Evolutionary conservation across 2,329 filamentous ascomycete genomes (phyloP), one percentile per base, ranked within the genome.

Genomic region (Corynespora cassiicola): DNA sequence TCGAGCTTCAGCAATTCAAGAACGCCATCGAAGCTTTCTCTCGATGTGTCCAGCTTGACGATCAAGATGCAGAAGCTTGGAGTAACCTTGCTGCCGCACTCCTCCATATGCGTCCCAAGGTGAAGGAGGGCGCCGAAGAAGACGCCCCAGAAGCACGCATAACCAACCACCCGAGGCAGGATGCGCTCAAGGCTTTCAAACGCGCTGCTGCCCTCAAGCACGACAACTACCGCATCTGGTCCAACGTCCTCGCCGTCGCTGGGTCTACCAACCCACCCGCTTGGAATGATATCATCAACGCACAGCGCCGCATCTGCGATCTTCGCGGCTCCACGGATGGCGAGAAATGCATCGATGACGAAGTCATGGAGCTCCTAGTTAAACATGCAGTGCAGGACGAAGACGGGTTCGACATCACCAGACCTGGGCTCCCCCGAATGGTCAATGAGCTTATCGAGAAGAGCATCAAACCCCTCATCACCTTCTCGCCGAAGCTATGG

Each of bases 181-280:
- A 95, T 61, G 85, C 94, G 0, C 80, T 99, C 1, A 76, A 81
- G 5, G 92, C 94, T 0, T 89, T 95, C 68, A 94, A 95, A 63
- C 86, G 88, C 48, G 94, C 91, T 7, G 90, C 91, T 0, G 79
- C 81, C 4, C 80, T 96, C 16, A 90, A 95, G 33, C 81, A 89
- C 66, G 85, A 90, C 55, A 92, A 92, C 71, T 88, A 87, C 79
- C 85, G 89, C 54, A 96, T 99, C 66, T 97, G 92, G 92, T 89
- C 95, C 63, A 99, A 99, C 58, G 86, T 97, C 11, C 81, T 99
- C 40, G 94, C 90, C 0, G 85, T 97, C 15, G 87, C 88, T 0
- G 82, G 88, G 0, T 87, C 89, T 2, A 80, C 94, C 18, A 78
- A 77, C 1, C 91, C 92, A 0, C 86, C 88, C 0, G 82, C 86